Evolutionary conservation across 805 yeast species (phyloP).

Genomic region (Yamadazyma takamatsuzukensis): DNA sequence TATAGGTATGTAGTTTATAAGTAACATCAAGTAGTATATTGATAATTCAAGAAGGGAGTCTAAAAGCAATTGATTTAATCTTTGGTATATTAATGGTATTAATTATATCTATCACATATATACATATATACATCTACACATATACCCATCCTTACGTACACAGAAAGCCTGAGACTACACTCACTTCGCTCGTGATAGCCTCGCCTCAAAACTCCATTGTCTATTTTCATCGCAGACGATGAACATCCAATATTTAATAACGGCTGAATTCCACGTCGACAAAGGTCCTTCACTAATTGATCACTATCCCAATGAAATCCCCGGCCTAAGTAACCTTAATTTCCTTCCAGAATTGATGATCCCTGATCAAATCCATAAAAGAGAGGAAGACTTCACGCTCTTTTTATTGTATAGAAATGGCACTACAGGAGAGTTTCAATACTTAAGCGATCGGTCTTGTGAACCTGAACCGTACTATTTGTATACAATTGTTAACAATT

Average conservation of each 20-base stretch:
- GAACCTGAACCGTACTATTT: constrained; percentile 47
- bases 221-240: no score
- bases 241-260: constrained; percentile 54
- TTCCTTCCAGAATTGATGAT: constrained; percentile 55
- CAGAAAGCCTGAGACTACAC: no score
- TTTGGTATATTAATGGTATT: no score
- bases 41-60: no score
- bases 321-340: constrained; percentile 33
- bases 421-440: constrained; percentile 36
- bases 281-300: constrained; percentile 64
- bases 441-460: constrained; percentile 28
- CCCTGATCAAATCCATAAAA: constrained; percentile 57
- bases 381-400: constrained; percentile 56
- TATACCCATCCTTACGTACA: no score
- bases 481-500: constrained; percentile 50
- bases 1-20: no score
- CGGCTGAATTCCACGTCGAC: constrained; percentile 78
- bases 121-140: no score
- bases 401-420: constrained; percentile 49
- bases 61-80: no score
- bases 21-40: no score
- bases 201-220: no score
- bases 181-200: no score
- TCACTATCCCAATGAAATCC: constrained; percentile 39
- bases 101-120: no score